Percentiles rank a stretch among this genome's conserved stretches.
These are phyloP conservation scores for Krasilnikovozyma curviuscula DNA, from an alignment of 768 basidiomycete species.

Conservation along the genomic window DNA sequence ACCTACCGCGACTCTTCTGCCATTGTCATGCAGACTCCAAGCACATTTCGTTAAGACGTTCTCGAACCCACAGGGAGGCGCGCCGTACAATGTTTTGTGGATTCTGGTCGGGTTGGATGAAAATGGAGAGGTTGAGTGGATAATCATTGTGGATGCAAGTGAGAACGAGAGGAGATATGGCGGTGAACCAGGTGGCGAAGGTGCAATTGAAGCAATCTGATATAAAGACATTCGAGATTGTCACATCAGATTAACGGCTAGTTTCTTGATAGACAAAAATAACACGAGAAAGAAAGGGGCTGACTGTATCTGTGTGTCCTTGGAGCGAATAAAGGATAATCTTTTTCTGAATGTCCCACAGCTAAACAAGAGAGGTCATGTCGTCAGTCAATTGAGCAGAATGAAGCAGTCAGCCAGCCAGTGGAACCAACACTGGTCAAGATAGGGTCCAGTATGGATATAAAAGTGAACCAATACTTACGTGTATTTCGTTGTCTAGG, in stretches of 20 bases:
- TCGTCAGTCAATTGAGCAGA: not conserved
- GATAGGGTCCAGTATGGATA: not conserved
- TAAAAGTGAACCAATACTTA: slow-evolving; percentile 29
- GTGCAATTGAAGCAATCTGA: slow-evolving; percentile 61
- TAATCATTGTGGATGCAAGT: slow-evolving; percentile 67
- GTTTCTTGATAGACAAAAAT: not conserved
- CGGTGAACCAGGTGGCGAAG: slow-evolving; percentile 81
- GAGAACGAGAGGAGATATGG: slow-evolving; percentile 75
- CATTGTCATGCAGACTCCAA: slow-evolving; percentile 41
- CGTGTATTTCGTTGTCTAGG: slow-evolving; percentile 89
- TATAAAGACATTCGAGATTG: not conserved
- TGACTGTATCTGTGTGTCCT: slow-evolving; percentile 65
- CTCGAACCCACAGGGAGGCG: slow-evolving; percentile 91
- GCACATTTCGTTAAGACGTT: slow-evolving; percentile 60
- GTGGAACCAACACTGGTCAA: not conserved
- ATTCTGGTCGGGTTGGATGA: slow-evolving; percentile 62
- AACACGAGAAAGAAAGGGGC: slow-evolving; percentile 4
- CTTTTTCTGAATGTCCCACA: slow-evolving; percentile 74
- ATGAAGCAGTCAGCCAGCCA: not conserved
- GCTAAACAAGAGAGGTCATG: slow-evolving; percentile 31
- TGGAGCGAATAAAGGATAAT: slow-evolving; percentile 57
- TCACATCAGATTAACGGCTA: not conserved
- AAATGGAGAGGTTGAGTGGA: slow-evolving; percentile 89
- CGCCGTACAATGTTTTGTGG: slow-evolving; percentile 48
- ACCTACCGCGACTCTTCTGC: slow-evolving; percentile 26